These are phyloP conservation scores for Nidularia pulvinata DNA, from an alignment of 768 basidiomycete genomes.

Conservation along the genomic window DNA sequence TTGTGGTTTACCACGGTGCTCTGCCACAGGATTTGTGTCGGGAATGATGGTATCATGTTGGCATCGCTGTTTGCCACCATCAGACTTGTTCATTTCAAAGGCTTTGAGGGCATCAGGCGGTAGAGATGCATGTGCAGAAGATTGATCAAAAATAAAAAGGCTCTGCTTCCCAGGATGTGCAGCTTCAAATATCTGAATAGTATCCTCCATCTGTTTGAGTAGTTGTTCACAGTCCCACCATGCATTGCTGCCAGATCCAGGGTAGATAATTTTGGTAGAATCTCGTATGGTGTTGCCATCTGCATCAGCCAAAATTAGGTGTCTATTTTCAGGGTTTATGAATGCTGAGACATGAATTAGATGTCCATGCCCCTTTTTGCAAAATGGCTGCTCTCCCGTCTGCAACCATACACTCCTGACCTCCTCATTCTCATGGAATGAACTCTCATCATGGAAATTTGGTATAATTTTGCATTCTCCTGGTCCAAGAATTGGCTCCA, in stretches of 20 bases:
- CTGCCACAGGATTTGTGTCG: slow-evolving; percentile 20
- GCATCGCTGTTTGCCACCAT: slow-evolving; percentile 31
- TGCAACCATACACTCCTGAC: slow-evolving; percentile 6
- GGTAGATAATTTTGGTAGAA: slow-evolving; percentile 32
- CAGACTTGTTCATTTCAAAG: slow-evolving; percentile 36
- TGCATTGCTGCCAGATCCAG: slow-evolving; percentile 28
- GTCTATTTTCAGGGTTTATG: slow-evolving; percentile 27
- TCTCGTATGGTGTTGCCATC: slow-evolving; percentile 21
- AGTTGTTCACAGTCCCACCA: slow-evolving; percentile 36
- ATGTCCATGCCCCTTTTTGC: slow-evolving; percentile 26
- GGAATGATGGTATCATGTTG: slow-evolving; percentile 36
- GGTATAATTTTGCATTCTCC: slow-evolving; percentile 21
- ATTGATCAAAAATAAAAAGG: slow-evolving; percentile 39
- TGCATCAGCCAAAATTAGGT: slow-evolving; percentile 17
- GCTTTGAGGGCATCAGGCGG: slow-evolving; percentile 33
- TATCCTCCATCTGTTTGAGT: slow-evolving; percentile 23
- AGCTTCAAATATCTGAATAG: slow-evolving; percentile 30
- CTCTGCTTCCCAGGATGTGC: slow-evolving; percentile 24
- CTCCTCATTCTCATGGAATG: slow-evolving; percentile 22
- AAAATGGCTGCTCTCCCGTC: slow-evolving; percentile 15
- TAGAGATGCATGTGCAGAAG: slow-evolving; percentile 35
- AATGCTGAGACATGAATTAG: slow-evolving; percentile 40
- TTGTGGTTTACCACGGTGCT: slow-evolving; percentile 22
- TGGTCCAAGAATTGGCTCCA: slow-evolving; percentile 12
- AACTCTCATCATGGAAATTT: slow-evolving; percentile 27